These are phyloP conservation scores for Perilla frutescens DNA, from an alignment of 257 asterid species.

Conservation along the genomic window DNA sequence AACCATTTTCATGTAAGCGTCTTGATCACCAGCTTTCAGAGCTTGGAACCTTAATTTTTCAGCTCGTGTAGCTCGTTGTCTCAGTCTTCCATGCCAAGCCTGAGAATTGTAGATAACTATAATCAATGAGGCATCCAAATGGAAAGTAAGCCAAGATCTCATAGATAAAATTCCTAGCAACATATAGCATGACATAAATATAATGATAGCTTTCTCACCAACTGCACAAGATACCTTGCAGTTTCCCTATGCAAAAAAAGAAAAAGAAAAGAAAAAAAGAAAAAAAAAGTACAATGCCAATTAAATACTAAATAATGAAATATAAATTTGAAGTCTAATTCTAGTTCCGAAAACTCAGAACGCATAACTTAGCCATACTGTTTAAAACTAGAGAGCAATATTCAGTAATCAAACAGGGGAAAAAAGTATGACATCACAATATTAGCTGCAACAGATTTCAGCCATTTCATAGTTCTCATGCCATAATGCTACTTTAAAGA, in stretches of 20 bases:
- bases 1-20: slow-evolving; percentile 99
- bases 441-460: slow-evolving; percentile 14
- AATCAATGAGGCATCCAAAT: slow-evolving; percentile 23
- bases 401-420: slow-evolving; percentile 2
- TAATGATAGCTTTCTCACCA: neutral
- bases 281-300: neutral
- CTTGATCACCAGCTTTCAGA: slow-evolving; percentile 97
- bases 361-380: slow-evolving; percentile 6
- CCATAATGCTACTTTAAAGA: slow-evolving; percentile 23
- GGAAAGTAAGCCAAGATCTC: slow-evolving; percentile 25
- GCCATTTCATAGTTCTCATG: slow-evolving; percentile 16
- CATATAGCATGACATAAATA: slow-evolving; percentile 19
- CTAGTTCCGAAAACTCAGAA: neutral
- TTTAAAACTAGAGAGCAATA: slow-evolving; percentile 20
- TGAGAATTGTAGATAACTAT: slow-evolving; percentile 36
- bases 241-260: slow-evolving; percentile 3
- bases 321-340: neutral
- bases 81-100: slow-evolving; percentile 99
- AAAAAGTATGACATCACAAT: slow-evolving; percentile 13
- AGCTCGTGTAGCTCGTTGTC: slow-evolving; percentile 97
- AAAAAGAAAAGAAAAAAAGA: no score
- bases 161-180: slow-evolving; percentile 8
- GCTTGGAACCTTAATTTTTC: slow-evolving; percentile 98
- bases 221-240: neutral
- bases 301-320: neutral